Conservation (phyloP, 1,284 basidiomycete genomes). For the Cutaneotrichosporon cyanovorans region DNA sequence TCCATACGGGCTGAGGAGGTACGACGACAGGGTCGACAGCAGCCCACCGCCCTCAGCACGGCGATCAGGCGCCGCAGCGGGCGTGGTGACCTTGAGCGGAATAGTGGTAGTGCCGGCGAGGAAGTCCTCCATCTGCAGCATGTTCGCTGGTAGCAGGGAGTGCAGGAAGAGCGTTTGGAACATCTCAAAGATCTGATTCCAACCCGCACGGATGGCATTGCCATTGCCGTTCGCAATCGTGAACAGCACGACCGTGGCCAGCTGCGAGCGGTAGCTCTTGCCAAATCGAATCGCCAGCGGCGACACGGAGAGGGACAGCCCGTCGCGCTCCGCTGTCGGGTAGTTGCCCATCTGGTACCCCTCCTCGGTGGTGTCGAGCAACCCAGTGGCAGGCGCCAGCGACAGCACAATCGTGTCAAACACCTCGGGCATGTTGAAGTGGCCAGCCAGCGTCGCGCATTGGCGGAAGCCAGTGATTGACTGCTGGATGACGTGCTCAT, state of each 20-base stretch:
- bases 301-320: conserved; percentile 80
- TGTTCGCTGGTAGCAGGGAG: conserved; percentile 73
- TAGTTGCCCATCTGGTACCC: conserved; percentile 67
- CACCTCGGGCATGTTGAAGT: conserved; percentile 83
- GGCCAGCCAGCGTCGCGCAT: conserved; percentile 85
- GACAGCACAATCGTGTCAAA: conserved; percentile 94
- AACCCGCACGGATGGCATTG: conserved; percentile 87
- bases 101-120: conserved; percentile 81
- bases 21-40: conserved; percentile 88
- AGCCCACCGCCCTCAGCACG: conserved; percentile 83
- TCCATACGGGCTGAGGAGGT: conserved; percentile 90
- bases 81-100: conserved; percentile 68
- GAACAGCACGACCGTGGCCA: conserved; percentile 95
- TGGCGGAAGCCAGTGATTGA: conserved; percentile 93
- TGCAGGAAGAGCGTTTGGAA: conserved; percentile 93
- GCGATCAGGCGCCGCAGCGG: conserved; percentile 55
- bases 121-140: conserved; percentile 97
- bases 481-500: conserved; percentile 92
- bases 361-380: conserved; percentile 65
- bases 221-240: conserved; percentile 96
- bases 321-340: conserved; percentile 87
- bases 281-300: conserved; percentile 89
- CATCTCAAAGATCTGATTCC: conserved; percentile 96
- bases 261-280: conserved; percentile 88
- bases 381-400: conserved; percentile 75